Base-by-base conservation (phyloP, 768 basidiomycete species). In the Nidularia pulvinata region DNA sequence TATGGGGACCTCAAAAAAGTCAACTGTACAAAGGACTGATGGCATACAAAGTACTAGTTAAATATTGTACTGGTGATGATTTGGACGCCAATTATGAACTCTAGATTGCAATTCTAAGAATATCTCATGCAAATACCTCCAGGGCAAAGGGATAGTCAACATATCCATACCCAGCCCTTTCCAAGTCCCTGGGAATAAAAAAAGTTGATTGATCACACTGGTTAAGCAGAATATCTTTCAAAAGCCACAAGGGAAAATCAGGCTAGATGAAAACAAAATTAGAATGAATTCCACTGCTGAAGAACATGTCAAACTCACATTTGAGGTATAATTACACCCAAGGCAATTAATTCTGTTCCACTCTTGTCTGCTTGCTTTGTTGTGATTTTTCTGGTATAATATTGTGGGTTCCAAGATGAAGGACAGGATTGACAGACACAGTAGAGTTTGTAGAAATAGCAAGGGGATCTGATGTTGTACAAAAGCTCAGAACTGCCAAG, bases 171-270 rank as follows among this genome's bases (percentile, higher is more conserved):
- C 61, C 55, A 5, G 64, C 54, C 32, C 57, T 59, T 7, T 57
- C 52, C 3, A 51, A 49, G 4, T 66, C 69, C 10, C 59, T 68
- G 13, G 63, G 64, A 6, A 59, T 56, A 51, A 76, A 80, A 58
- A 77, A 81, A 2, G 76, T 78, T 10, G 56, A 60, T 7, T 65
- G 49, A 42, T 81, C 61, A 36, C 68, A 70, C 11, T 54, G 44
- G 32, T 59, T 71, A 1, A 77, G 59, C 0, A 73, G 63, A 1
- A 74, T 56, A 43, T 72, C 57, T 47, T 70, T 61, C 55, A 62
- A 51, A 16, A 78, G 53, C 4, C 77, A 63, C n/a, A 57, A 56
- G 1, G 71, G 71, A 10, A 80, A 67, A 58, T 80, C 78, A 14
- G 78, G 78, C 76, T 79, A 39, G 10, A 39, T 10, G 54, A 43